Evolutionary conservation across 306 rosid species (phyloP).

Genomic region (Boehmeria nivea): DNA sequence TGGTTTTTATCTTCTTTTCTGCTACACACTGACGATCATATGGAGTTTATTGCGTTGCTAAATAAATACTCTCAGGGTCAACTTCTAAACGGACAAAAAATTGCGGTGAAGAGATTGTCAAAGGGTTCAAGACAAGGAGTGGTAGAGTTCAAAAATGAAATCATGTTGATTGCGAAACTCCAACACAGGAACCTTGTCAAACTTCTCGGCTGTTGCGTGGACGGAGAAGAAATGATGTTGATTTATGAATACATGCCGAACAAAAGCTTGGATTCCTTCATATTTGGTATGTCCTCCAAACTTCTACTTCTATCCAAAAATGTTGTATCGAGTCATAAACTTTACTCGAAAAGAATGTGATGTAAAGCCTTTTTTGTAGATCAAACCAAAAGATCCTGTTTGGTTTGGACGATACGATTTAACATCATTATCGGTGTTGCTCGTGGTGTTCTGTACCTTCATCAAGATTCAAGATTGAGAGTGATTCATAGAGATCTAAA

Average conservation of each 20-base stretch:
- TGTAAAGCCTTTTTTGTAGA: constrained; percentile 9
- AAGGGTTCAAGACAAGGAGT: constrained; percentile 45
- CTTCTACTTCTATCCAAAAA: no score
- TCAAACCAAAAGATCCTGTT: constrained; percentile 16
- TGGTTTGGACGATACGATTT: constrained; percentile 43
- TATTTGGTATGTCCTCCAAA: constrained; percentile 37
- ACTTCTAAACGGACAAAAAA: constrained; percentile 4
- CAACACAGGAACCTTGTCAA: constrained; percentile 60
- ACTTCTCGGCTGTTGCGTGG: constrained; percentile 48
- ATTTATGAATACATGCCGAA: constrained; percentile 54
- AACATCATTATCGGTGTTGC: constrained; percentile 39
- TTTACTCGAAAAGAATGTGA: no score
- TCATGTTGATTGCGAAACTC: constrained; percentile 47
- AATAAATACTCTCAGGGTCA: constrained; percentile 7
- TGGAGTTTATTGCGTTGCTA: not conserved
- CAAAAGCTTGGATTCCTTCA: constrained; percentile 46
- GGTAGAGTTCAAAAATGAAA: constrained; percentile 53
- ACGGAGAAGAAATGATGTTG: constrained; percentile 41
- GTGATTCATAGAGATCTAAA: constrained; percentile 58
- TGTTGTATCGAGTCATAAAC: no score
- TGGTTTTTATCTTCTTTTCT: not conserved
- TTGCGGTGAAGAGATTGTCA: constrained; percentile 46
- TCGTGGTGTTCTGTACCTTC: constrained; percentile 55
- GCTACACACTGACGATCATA: not conserved
- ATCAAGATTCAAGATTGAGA: constrained; percentile 52